A percentile compares a stretch with the other conserved stretches of the same genome.
Evolutionary conservation across 2,329 filamentous ascomycete genomes (phyloP).

Genomic region (Ilyonectria sp.): DNA sequence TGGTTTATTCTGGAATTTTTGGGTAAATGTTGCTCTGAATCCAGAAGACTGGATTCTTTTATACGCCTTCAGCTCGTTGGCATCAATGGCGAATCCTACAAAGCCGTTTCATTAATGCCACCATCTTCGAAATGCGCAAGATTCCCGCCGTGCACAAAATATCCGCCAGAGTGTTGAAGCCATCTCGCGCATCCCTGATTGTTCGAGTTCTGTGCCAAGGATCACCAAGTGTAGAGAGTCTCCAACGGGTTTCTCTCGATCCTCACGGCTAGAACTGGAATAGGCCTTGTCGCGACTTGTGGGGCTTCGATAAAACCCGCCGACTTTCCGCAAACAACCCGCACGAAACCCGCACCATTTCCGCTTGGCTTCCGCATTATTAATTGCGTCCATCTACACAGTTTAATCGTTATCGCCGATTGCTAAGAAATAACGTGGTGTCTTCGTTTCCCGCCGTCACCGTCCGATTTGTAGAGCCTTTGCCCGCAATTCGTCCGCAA

Average conservation of each 20-base stretch:
- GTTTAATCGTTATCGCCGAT: neutral
- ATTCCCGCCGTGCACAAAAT: neutral
- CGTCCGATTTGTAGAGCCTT: neutral
- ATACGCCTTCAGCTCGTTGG: neutral
- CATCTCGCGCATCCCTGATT: neutral
- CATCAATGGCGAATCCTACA: neutral
- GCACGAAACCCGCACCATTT: constrained; percentile 5
- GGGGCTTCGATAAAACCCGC: neutral
- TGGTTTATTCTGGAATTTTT: neutral
- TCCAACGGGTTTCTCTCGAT: neutral
- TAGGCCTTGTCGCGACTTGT: neutral
- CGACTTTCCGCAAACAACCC: neutral
- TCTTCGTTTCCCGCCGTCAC: neutral
- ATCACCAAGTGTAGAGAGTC: neutral
- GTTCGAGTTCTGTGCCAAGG: neutral
- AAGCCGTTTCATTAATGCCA: neutral
- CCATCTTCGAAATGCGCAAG: neutral
- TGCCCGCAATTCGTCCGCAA: neutral
- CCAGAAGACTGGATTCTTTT: neutral
- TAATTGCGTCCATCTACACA: neutral
- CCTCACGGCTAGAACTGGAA: neutral
- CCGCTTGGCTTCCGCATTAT: constrained; percentile 1
- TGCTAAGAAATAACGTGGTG: neutral
- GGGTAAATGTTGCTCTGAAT: neutral
- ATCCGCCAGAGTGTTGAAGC: neutral